phyloP scores from a whole-genome alignment of 495 filamentous ascomycete genomes.

The Hypoxylon subgilvum region DNA sequence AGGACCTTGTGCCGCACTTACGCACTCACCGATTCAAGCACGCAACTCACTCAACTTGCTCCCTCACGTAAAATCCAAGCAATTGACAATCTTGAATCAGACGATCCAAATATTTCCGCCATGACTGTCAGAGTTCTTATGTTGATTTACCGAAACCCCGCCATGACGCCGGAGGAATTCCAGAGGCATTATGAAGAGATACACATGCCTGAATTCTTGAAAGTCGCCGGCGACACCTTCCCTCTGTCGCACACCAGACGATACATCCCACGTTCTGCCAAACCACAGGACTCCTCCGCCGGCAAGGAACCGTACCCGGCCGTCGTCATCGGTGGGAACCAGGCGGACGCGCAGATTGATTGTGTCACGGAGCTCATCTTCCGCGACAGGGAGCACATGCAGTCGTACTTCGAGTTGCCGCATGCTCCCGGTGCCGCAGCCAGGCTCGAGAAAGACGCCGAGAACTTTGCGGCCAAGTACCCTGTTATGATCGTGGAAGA shows the following conservation, averaged over 20 bases:
- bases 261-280: constrained; percentile 33
- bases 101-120: too few species aligned
- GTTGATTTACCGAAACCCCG: constrained; percentile 38
- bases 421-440: constrained; percentile 16
- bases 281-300: not conserved
- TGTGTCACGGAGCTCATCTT: constrained; percentile 21
- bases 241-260: constrained; percentile 37
- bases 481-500: constrained; percentile 12
- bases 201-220: constrained; percentile 40
- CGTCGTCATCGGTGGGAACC: constrained; percentile 7
- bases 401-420: constrained; percentile 19
- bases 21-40: too few species aligned
- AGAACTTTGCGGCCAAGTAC: constrained; percentile 15
- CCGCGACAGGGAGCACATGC: constrained; percentile 12
- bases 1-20: too few species aligned
- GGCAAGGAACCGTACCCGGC: constrained; percentile 3
- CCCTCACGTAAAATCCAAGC: too few species aligned
- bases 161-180: constrained; percentile 39
- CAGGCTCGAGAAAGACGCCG: constrained; percentile 13
- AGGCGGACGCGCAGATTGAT: constrained; percentile 9
- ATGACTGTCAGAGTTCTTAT: constrained; percentile 18
- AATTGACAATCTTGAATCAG: too few species aligned
- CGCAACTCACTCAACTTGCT: too few species aligned
- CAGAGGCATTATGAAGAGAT: constrained; percentile 40
- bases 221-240: constrained; percentile 37